Conservation (phyloP, 2,329 filamentous ascomycete species). For the Fusarium floridanum region DNA sequence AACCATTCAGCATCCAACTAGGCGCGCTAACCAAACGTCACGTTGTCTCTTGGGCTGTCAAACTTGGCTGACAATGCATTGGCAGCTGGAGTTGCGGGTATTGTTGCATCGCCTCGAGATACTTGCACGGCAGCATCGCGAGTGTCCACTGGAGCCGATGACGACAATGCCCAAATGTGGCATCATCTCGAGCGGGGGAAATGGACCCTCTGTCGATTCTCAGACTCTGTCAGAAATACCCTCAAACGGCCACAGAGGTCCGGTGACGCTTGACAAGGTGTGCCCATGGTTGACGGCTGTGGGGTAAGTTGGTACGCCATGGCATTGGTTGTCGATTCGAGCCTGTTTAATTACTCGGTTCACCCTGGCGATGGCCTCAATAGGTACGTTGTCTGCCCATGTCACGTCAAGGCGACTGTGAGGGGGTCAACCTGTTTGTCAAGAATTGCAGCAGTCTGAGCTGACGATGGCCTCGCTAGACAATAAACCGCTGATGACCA, state of each 20-base stretch:
- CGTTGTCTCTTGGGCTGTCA: slow-evolving; percentile 20
- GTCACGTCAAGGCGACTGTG: background rate
- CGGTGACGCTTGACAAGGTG: slow-evolving; percentile 36
- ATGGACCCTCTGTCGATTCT: slow-evolving; percentile 11
- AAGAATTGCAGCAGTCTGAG: background rate
- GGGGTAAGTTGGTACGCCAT: slow-evolving; percentile 38
- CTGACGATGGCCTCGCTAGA: background rate
- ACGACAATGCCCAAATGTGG: slow-evolving; percentile 27
- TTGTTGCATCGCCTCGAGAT: background rate
- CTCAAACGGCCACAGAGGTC: slow-evolving; percentile 27
- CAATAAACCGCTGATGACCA: background rate
- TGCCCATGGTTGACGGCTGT: slow-evolving; percentile 29
- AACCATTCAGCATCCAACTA: background rate
- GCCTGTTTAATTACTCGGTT: slow-evolving; percentile 14
- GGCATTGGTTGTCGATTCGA: slow-evolving; percentile 30
- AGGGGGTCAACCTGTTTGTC: slow-evolving; percentile 4
- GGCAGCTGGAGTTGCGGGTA: slow-evolving; percentile 15
- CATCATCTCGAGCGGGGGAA: slow-evolving; percentile 28
- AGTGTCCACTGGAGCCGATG: slow-evolving; percentile 12
- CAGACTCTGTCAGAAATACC: slow-evolving; percentile 17
- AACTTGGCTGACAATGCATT: slow-evolving; percentile 9
- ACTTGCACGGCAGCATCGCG: background rate
- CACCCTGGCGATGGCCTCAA: slow-evolving; percentile 33
- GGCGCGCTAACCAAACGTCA: slow-evolving; percentile 15
- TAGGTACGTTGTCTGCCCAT: slow-evolving; percentile 1